A percentile compares a stretch with the other conserved stretches of the same genome.
phyloP scores from a whole-genome alignment of 108 stramenopile genomes.

The Skeletonema grethae region DNA sequence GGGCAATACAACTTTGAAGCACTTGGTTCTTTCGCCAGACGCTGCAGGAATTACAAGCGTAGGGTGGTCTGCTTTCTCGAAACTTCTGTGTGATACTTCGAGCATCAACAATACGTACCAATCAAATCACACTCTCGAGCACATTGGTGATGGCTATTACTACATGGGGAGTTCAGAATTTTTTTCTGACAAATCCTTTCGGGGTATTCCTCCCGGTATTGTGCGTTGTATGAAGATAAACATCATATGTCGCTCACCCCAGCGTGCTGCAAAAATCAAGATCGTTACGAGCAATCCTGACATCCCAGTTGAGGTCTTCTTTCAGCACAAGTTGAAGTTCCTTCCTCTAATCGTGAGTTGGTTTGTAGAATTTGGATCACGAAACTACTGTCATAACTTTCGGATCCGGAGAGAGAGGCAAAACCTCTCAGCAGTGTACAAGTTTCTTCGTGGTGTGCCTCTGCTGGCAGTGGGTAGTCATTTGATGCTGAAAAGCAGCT shows the following conservation, averaged over 20 bases:
- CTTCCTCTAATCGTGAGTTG: not conserved
- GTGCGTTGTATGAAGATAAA: not conserved
- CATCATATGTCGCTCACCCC: not conserved
- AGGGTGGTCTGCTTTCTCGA: conserved; percentile 14
- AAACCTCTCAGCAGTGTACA: not conserved
- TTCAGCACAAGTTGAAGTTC: not conserved
- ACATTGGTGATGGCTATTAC: not conserved
- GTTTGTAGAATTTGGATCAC: not conserved
- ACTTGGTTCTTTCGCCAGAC: not conserved
- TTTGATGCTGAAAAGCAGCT: no score
- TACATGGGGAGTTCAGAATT: not conserved
- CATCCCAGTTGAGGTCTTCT: not conserved
- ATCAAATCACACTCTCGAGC: conserved; percentile 15
- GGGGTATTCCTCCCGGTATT: not conserved
- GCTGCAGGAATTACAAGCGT: not conserved
- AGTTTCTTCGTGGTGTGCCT: conserved; percentile 5
- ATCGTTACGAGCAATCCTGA: not conserved
- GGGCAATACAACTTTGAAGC: conserved; percentile 4
- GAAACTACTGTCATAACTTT: no score
- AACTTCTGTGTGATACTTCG: not conserved
- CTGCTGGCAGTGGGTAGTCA: not conserved
- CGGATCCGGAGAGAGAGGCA: not conserved
- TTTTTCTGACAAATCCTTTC: not conserved
- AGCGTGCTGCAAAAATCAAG: not conserved
- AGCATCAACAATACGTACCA: conserved; percentile 19